These are phyloP conservation scores for Clathrospora elynae DNA, from an alignment of 2,329 filamentous ascomycete species.

Conservation along the genomic window DNA sequence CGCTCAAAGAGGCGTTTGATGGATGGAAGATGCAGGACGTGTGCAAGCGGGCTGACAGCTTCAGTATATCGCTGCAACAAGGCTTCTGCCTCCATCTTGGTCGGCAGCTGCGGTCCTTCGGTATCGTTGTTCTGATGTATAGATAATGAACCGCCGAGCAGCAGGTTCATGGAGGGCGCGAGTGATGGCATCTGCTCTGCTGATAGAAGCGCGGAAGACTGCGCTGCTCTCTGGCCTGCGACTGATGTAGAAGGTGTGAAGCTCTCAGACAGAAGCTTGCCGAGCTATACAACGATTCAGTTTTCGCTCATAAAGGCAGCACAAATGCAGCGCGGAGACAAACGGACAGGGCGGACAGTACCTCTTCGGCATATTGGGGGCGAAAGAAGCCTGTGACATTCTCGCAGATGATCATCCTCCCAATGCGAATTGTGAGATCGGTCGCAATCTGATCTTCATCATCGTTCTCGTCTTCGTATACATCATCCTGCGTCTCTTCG, in stretches of 20 bases:
- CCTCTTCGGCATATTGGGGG: constrained; percentile 49
- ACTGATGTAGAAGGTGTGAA: constrained; percentile 40
- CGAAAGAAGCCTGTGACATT: constrained; percentile 48
- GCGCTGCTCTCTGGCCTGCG: constrained; percentile 43
- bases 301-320: constrained; percentile 17
- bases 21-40: constrained; percentile 46
- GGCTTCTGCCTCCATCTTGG: constrained; percentile 44
- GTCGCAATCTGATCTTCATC: constrained; percentile 48
- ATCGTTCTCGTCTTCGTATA: constrained; percentile 47
- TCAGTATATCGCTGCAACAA: constrained; percentile 44
- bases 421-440: constrained; percentile 47
- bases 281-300: constrained; percentile 43
- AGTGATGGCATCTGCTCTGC: constrained; percentile 48
- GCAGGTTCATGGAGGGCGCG: constrained; percentile 43
- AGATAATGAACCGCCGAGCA: constrained; percentile 41
- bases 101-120: constrained; percentile 41
- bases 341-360: constrained; percentile 31
- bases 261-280: constrained; percentile 46
- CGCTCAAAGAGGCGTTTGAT: constrained; percentile 47
- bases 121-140: constrained; percentile 37
- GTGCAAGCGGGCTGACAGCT: constrained; percentile 46
- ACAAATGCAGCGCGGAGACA: constrained; percentile 11
- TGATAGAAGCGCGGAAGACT: constrained; percentile 43
- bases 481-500: constrained; percentile 46
- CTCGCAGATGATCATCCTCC: constrained; percentile 49